Evolutionary conservation across 1,284 basidiomycete genomes (phyloP).

Genomic region (Fomitopsis betulina): DNA sequence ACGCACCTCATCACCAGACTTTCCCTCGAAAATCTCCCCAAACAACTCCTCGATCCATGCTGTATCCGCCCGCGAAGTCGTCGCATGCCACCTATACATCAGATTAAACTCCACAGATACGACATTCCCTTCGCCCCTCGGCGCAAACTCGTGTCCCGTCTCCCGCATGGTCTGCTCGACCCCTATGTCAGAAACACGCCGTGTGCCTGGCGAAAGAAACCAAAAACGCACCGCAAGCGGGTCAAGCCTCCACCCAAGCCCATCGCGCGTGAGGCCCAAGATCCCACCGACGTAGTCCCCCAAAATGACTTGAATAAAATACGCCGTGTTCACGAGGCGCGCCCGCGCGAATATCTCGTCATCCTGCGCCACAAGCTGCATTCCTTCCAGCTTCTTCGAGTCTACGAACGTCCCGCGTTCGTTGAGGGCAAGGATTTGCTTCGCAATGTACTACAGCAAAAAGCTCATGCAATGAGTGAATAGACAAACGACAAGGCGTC

Average conservation of each 20-base stretch:
- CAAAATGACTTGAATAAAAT: slow-evolving; percentile 67
- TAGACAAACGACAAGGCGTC: background rate
- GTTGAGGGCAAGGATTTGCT: slow-evolving; percentile 67
- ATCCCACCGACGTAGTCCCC: slow-evolving; percentile 73
- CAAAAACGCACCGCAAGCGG: slow-evolving; percentile 47
- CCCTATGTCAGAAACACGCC: background rate
- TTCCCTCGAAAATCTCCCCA: slow-evolving; percentile 11
- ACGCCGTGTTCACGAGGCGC: slow-evolving; percentile 57
- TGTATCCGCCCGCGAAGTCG: slow-evolving; percentile 55
- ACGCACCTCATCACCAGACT: slow-evolving; percentile 10
- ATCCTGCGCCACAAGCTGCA: slow-evolving; percentile 43
- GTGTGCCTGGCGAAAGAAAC: background rate
- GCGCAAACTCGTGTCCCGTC: slow-evolving; percentile 39
- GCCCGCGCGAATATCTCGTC: slow-evolving; percentile 76
- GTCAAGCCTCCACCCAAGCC: slow-evolving; percentile 55
- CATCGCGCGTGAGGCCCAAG: slow-evolving; percentile 60
- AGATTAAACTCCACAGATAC: slow-evolving; percentile 74
- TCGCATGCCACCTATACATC: slow-evolving; percentile 73
- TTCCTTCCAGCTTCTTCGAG: slow-evolving; percentile 28
- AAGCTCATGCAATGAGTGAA: slow-evolving; percentile 2
- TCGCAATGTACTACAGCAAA: slow-evolving; percentile 57
- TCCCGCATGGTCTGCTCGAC: slow-evolving; percentile 40
- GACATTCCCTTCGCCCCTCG: slow-evolving; percentile 67
- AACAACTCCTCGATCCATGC: slow-evolving; percentile 47
- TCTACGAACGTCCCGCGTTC: slow-evolving; percentile 45